Evolutionary conservation across 768 basidiomycete species (phyloP), one percentile per base, ranked within the genome.

Genomic region (Daedalea quercina): DNA sequence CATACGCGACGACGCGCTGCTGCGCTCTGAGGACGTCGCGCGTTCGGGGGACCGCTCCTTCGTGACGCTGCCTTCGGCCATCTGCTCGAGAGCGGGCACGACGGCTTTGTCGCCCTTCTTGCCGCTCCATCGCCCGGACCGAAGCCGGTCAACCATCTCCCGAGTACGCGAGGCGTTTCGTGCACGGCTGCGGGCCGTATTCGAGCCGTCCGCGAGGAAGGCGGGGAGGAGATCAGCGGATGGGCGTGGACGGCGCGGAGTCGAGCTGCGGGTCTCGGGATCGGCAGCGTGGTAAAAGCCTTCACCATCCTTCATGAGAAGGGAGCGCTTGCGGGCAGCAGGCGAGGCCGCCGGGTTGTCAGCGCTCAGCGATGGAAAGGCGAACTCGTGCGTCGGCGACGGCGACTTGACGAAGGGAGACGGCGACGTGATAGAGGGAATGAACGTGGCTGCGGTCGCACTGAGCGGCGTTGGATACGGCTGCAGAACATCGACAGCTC

Each of bases 121-220:
- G 24, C 56, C 41, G 13, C 51, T 59, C 35, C 58, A 47, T 11
- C 64, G 62, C 20, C 61, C 58, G 2, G 60, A 78, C 50, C 79
- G 74, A 37, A 83, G 63, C 33, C 73, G 72, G 56, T 84, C 81
- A 26, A 84, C 78, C 40, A 84, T 78, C 56, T 79, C 76, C 12
- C 82, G 73, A 19, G 82, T 84, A 60, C 76, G 77, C 20, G 81
- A 83, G 28, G 71, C 62, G 20, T 78, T 71, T 11, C 69, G 66
- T 42, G 71, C 73, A 25, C 67, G 70, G 70, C 70, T 47, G 65
- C 59, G 49, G 66, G 56, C 59, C 20, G 50, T 48, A 41, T 52
- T 46, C 13, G 63, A 55, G 17, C 60, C 58, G 33, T 76, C 74
- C 44, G 76, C 71, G 24, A 81, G 66, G 65, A 80, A 80, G 8